Conservation (phyloP, 164 flowering plant genomes). For the Amborella trichopoda region DNA sequence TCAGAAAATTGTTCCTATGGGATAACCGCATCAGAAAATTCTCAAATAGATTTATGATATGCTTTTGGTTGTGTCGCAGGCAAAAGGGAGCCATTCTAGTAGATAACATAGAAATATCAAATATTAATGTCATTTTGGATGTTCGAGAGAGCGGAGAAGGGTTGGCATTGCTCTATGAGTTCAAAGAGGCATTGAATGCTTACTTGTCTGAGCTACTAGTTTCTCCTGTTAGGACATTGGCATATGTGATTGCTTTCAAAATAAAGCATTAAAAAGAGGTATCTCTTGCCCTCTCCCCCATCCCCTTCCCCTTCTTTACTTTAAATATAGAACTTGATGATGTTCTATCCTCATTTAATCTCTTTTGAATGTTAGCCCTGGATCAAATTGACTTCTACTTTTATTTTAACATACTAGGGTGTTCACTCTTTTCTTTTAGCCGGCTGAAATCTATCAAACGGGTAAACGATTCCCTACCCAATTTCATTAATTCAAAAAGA, state of each 20-base stretch:
- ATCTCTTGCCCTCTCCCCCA: no score
- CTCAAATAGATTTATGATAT: no score
- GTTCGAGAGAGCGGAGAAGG: constrained; percentile 15
- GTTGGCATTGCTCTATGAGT: constrained; percentile 29
- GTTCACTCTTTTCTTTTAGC: no score
- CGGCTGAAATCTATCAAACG: no score
- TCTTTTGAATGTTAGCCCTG: background rate
- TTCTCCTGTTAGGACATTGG: constrained; percentile 46
- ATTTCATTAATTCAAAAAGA: no score
- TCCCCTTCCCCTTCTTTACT: background rate
- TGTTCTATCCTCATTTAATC: background rate
- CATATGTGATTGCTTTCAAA: constrained; percentile 51
- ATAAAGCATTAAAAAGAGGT: constrained; percentile 27
- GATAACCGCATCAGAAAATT: no score
- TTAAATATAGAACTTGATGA: background rate
- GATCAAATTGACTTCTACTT: no score
- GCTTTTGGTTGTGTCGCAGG: constrained; percentile 12
- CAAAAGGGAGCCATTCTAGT: constrained; percentile 26
- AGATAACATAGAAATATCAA: constrained; percentile 29
- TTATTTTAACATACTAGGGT: no score
- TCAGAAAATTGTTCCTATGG: no score
- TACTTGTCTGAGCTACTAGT: constrained; percentile 32
- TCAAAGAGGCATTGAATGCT: constrained; percentile 29
- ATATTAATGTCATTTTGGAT: constrained; percentile 15
- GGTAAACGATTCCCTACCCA: no score